Conservation (phyloP, 2,329 filamentous ascomycete species). For the Calonectria pseudoreteaudii region DNA sequence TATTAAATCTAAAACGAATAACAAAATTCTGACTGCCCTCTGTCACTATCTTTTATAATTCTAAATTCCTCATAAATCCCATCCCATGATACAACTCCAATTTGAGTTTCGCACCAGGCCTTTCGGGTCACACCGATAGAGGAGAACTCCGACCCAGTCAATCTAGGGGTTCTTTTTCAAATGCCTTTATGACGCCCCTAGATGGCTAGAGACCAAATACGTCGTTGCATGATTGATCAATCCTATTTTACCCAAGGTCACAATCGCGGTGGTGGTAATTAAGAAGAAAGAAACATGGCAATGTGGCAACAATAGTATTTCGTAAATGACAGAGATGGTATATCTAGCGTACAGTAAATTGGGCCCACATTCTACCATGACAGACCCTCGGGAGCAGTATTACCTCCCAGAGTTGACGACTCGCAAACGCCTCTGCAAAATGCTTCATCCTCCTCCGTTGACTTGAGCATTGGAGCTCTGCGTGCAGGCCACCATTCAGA, state of each 20-base stretch:
- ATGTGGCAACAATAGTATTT: neutral
- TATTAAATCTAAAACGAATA: too few species aligned
- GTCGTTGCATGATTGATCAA: too few species aligned
- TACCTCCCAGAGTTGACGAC: neutral
- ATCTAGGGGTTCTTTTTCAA: neutral
- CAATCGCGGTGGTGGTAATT: too few species aligned
- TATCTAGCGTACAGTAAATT: neutral
- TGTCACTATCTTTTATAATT: too few species aligned
- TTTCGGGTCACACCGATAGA: too few species aligned
- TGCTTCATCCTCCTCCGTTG: slow-evolving; percentile 13
- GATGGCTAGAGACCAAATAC: too few species aligned
- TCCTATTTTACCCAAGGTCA: too few species aligned
- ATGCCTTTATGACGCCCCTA: neutral
- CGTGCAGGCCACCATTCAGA: slow-evolving; percentile 23
- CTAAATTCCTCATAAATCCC: neutral
- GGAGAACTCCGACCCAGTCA: too few species aligned
- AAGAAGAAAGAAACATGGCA: too few species aligned
- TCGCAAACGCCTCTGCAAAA: slow-evolving; percentile 21
- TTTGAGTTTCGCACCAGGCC: neutral
- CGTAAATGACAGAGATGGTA: neutral
- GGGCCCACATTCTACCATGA: neutral
- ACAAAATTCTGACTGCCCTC: too few species aligned
- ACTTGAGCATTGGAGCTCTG: neutral
- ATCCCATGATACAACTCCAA: neutral
- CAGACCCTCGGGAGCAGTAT: neutral